A percentile compares a stretch with the other conserved stretches of the same genome.
phyloP scores from a whole-genome alignment of 2,329 filamentous ascomycete species.

The Anisogramma anomala region DNA sequence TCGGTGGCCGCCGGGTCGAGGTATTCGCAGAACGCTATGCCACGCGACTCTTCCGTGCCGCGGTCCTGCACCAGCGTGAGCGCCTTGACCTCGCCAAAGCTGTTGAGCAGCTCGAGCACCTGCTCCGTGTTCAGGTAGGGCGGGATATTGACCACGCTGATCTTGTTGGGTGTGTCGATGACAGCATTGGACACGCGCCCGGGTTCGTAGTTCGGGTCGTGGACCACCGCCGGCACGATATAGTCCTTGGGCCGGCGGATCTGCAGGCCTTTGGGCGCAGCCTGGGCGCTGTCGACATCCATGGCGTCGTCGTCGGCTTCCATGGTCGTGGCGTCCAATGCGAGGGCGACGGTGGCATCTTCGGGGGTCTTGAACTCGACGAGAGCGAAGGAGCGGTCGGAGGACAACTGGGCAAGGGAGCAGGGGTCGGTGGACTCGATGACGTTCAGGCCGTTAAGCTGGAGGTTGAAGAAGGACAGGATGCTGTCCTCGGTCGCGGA shows the following conservation, averaged over 20 bases:
- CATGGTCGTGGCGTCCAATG: constrained; percentile 83
- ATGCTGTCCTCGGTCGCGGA: constrained; percentile 65
- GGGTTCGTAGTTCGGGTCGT: constrained; percentile 62
- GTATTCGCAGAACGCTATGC: constrained; percentile 96
- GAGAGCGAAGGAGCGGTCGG: constrained; percentile 69
- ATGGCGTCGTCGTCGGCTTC: constrained; percentile 56
- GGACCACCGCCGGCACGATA: constrained; percentile 72
- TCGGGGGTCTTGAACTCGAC: constrained; percentile 80
- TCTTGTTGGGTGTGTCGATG: constrained; percentile 87
- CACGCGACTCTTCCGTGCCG: constrained; percentile 74
- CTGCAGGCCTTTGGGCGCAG: constrained; percentile 46
- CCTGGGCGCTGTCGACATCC: constrained; percentile 32
- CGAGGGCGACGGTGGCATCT: constrained; percentile 84
- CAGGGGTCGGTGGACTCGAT: constrained; percentile 77
- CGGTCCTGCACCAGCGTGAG: constrained; percentile 84
- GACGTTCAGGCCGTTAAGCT: constrained; percentile 93
- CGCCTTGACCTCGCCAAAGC: constrained; percentile 86
- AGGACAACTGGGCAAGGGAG: constrained; percentile 67
- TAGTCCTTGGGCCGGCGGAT: constrained; percentile 93
- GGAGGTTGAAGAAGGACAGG: constrained; percentile 83
- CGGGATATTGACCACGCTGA: constrained; percentile 84
- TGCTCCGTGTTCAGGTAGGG: constrained; percentile 82
- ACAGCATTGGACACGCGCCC: constrained; percentile 71
- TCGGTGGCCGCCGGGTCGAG: constrained; percentile 64
- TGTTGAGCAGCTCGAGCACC: constrained; percentile 76